These are phyloP conservation scores for Torulaspora globosa DNA, from an alignment of 1,139 yeast genomes.

Conservation along the genomic window DNA sequence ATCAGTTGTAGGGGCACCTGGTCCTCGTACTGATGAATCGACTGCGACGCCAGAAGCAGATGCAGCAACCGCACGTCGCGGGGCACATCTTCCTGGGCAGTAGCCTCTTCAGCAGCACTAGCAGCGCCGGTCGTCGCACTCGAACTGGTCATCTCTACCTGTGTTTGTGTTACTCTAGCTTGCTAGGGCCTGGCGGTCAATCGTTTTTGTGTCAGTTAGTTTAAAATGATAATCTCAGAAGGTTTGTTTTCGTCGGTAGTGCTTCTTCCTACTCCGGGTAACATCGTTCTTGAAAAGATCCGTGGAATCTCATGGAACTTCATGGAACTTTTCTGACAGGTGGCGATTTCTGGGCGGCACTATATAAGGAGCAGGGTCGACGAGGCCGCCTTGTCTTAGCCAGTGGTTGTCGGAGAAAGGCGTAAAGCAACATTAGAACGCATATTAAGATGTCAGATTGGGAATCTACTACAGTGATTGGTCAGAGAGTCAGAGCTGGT, in stretches of 20 bases:
- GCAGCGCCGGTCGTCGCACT: background rate
- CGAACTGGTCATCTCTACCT: background rate
- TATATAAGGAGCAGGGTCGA: conserved; percentile 5
- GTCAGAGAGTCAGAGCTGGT: conserved; percentile 82
- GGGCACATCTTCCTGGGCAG: conserved; percentile 46
- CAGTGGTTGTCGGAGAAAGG: too few relatives aligned
- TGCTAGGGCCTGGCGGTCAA: background rate
- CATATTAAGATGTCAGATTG: conserved; percentile 54
- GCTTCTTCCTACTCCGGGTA: too few relatives aligned
- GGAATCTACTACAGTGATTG: conserved; percentile 86
- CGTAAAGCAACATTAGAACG: background rate
- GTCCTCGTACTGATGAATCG: conserved; percentile 87
- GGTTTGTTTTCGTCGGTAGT: too few relatives aligned
- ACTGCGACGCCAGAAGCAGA: conserved; percentile 87
- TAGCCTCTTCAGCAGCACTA: background rate
- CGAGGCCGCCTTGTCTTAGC: background rate
- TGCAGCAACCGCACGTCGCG: conserved; percentile 89
- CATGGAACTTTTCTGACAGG: conserved; percentile 1
- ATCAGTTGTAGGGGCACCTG: conserved; percentile 91
- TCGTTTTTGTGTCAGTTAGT: background rate
- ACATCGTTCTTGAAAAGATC: too few relatives aligned
- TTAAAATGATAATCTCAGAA: background rate
- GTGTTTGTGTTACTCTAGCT: too few relatives aligned
- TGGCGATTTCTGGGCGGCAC: conserved; percentile 3
- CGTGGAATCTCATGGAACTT: conserved; percentile 6